Conservation (phyloP, 345 rosid species). For the Arabis alpina region DNA sequence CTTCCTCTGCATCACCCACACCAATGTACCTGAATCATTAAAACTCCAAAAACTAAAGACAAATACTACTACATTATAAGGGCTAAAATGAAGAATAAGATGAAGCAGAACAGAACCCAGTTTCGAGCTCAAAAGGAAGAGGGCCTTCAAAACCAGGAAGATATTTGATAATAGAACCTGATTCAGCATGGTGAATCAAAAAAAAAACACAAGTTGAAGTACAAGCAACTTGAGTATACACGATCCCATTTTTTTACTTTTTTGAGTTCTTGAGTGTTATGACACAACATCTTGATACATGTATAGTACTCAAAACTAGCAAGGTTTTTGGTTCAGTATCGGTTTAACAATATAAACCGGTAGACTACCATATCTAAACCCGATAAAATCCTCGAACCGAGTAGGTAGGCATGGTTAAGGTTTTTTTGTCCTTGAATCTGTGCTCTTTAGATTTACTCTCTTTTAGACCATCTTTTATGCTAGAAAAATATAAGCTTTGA, state of each 20-base stretch:
- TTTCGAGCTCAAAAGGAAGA: constrained; percentile 62
- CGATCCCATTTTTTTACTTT: constrained; percentile 20
- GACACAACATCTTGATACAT: neutral
- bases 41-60: neutral
- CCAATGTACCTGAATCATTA: neutral
- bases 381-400: neutral
- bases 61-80: neutral
- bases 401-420: too few relatives aligned
- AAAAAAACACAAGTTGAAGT: too few relatives aligned
- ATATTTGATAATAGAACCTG: neutral
- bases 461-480: too few relatives aligned
- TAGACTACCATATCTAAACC: neutral
- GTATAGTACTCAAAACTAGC: constrained; percentile 6
- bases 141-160: constrained; percentile 52
- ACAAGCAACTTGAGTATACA: neutral
- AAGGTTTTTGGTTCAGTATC: constrained; percentile 4
- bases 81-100: neutral
- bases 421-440: neutral
- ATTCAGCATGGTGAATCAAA: too few relatives aligned
- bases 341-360: constrained; percentile 19
- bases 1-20: too few relatives aligned
- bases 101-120: constrained; percentile 42
- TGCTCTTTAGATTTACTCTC: neutral
- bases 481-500: too few relatives aligned
- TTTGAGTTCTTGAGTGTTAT: neutral